phyloP scores from a whole-genome alignment of 139 green algal species.

The Penium margaritaceum region DNA sequence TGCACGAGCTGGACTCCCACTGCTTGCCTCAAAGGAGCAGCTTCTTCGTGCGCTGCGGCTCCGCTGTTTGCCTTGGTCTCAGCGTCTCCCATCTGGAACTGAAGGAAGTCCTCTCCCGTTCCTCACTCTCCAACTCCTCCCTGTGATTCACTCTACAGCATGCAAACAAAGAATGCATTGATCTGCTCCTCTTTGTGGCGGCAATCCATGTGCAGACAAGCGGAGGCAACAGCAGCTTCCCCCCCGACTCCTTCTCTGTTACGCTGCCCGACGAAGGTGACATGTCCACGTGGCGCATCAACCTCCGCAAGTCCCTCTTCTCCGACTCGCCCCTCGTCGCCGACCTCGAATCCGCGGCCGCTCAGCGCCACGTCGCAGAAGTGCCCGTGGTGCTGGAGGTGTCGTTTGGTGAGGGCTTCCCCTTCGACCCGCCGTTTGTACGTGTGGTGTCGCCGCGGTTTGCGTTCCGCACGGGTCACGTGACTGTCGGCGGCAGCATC shows the following conservation, averaged over 20 bases:
- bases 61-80: background rate
- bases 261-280: background rate
- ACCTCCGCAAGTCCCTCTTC: background rate
- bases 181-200: background rate
- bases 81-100: no score
- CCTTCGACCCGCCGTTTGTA: constrained; percentile 24
- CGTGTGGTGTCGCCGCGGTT: constrained; percentile 29
- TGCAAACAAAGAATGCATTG: no score
- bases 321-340: background rate
- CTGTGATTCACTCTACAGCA: background rate
- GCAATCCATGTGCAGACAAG: background rate
- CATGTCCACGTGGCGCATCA: constrained; percentile 14
- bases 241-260: background rate
- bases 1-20: no score
- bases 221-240: constrained; percentile 3
- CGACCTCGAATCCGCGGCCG: no score
- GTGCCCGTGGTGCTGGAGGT: constrained; percentile 16
- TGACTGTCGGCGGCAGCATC: constrained; percentile 26
- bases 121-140: background rate
- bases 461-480: constrained; percentile 26
- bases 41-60: background rate
- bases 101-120: no score
- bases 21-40: no score
- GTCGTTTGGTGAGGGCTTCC: constrained; percentile 13
- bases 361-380: background rate